Conservation (phyloP, 768 basidiomycete species). For the Pulveroboletus frians region DNA sequence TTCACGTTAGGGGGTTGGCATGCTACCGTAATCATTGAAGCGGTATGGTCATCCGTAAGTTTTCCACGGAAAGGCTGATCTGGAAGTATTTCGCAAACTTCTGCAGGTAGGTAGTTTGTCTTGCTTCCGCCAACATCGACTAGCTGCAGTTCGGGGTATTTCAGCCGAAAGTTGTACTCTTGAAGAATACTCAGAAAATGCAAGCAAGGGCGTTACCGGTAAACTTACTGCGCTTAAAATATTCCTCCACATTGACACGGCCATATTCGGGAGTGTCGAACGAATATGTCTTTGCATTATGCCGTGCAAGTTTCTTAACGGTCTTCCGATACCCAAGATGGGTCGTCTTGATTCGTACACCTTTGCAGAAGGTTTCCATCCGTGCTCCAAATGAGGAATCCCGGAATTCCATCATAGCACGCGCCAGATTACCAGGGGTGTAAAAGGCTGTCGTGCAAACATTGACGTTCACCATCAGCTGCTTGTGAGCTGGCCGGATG, state of each 20-base stretch:
- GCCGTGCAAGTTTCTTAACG: conserved; percentile 48
- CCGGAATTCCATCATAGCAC: conserved; percentile 38
- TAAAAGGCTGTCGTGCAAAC: conserved; percentile 50
- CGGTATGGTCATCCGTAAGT: conserved; percentile 49
- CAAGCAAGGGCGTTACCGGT: background rate
- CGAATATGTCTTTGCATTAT: conserved; percentile 35
- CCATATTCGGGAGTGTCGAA: conserved; percentile 40
- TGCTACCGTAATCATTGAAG: conserved; percentile 45
- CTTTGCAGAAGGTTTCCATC: conserved; percentile 54
- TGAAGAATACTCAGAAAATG: background rate
- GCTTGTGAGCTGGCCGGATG: conserved; percentile 38
- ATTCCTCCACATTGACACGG: conserved; percentile 42
- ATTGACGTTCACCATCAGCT: conserved; percentile 50
- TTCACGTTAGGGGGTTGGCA: conserved; percentile 48
- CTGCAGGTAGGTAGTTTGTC: conserved; percentile 40
- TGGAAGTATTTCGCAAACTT: conserved; percentile 45
- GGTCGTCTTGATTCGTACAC: conserved; percentile 58
- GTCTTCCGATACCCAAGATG: conserved; percentile 77
- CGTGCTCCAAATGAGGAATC: conserved; percentile 56
- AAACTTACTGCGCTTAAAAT: conserved; percentile 43
- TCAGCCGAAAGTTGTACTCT: conserved; percentile 43
- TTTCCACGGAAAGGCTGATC: conserved; percentile 45
- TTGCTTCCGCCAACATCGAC: conserved; percentile 46
- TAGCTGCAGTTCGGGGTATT: conserved; percentile 38
- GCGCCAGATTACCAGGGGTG: conserved; percentile 39